Evolutionary conservation across 306 rosid genomes (phyloP).

Genomic region (Inga leiocalycina): DNA sequence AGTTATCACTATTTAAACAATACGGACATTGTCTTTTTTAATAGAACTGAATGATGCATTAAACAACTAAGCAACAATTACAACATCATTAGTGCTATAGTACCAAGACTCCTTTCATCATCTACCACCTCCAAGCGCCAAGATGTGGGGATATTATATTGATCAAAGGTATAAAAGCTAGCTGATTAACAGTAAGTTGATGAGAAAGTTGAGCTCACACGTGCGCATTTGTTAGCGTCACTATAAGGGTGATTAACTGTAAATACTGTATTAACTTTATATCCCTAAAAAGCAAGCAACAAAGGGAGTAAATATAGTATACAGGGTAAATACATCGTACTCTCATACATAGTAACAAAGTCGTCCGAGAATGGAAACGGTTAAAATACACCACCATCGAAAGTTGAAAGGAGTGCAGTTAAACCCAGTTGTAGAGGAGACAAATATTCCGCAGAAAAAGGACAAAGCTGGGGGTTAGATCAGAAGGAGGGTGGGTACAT

Average conservation of each 20-base stretch:
- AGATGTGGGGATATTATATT: no score
- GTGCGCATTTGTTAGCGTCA: background rate
- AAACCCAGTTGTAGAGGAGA: background rate
- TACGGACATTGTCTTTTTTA: background rate
- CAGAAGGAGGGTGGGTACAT: conserved; percentile 33
- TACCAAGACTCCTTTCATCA: background rate
- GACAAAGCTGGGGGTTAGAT: conserved; percentile 32
- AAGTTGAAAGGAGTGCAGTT: background rate
- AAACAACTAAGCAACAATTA: background rate
- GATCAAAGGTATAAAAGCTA: no score
- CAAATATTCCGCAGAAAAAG: conserved; percentile 22
- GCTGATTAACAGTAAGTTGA: no score
- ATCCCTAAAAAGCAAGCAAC: background rate
- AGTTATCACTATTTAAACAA: background rate
- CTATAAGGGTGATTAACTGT: background rate
- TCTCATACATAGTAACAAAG: background rate
- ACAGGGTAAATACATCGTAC: background rate
- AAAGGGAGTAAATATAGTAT: background rate
- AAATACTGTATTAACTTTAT: background rate
- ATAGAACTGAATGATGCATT: background rate
- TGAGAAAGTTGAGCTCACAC: no score
- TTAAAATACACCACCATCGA: background rate
- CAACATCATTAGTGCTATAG: background rate
- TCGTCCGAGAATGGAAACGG: background rate
- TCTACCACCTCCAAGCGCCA: no score